A percentile compares a stretch with the other conserved stretches of the same genome.
These are phyloP conservation scores for Ephemerocybe angulata DNA, from an alignment of 768 basidiomycete species.

Conservation along the genomic window DNA sequence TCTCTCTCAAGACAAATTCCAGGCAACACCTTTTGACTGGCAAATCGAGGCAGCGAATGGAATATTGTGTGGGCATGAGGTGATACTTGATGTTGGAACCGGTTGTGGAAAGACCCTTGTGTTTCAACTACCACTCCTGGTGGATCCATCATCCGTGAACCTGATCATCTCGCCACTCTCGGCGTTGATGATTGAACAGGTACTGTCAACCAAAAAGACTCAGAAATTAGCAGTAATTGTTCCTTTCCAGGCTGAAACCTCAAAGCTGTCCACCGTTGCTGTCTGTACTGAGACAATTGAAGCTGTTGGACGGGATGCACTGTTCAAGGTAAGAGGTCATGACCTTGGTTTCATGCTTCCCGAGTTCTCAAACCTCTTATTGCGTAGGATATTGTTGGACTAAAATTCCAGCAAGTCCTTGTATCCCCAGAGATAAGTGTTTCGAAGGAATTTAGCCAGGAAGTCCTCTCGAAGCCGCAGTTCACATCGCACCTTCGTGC, in stretches of 20 bases:
- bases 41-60: slow-evolving; percentile 16
- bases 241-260: neutral
- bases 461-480: slow-evolving; percentile 2
- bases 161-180: slow-evolving; percentile 17
- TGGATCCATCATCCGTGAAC: slow-evolving; percentile 12
- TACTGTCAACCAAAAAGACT: neutral
- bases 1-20: neutral
- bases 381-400: neutral
- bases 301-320: neutral
- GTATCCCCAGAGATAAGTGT: neutral
- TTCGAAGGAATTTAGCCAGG: neutral
- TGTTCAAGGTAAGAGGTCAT: neutral
- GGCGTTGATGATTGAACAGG: slow-evolving; percentile 3
- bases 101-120: slow-evolving; percentile 14
- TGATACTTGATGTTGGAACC: slow-evolving; percentile 20
- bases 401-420: neutral
- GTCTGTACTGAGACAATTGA: slow-evolving; percentile 7
- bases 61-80: slow-evolving; percentile 17
- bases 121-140: slow-evolving; percentile 13
- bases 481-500: slow-evolving; percentile 1
- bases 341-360: neutral
- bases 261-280: neutral
- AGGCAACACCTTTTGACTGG: slow-evolving; percentile 12
- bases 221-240: slow-evolving; percentile 8
- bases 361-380: neutral